A percentile compares a stretch with the other conserved stretches of the same genome.
Evolutionary conservation across 768 basidiomycete species (phyloP).

Genomic region (Leccinum subtestaceum): DNA sequence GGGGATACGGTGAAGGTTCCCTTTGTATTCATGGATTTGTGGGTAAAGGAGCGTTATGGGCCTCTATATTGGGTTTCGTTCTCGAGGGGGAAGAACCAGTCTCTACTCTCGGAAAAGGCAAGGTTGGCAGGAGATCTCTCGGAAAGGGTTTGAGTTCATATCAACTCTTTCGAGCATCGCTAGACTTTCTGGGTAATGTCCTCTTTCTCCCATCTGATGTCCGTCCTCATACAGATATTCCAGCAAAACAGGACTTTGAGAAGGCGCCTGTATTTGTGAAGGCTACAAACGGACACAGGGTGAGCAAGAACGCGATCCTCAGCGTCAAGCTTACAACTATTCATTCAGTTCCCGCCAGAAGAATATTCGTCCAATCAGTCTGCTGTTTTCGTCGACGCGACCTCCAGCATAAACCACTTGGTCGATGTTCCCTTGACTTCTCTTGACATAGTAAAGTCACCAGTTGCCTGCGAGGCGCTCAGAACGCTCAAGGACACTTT

Average conservation of each 20-base stretch:
- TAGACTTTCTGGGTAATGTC: conserved; percentile 77
- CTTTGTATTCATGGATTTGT: conserved; percentile 70
- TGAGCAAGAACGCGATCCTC: conserved; percentile 27
- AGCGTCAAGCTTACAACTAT: not conserved
- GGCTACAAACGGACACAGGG: conserved; percentile 50
- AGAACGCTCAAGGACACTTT: not conserved
- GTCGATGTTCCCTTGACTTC: conserved; percentile 74
- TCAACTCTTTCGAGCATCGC: conserved; percentile 80
- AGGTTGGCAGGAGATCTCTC: conserved; percentile 48
- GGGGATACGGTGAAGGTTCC: conserved; percentile 67
- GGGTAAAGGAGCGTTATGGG: conserved; percentile 67
- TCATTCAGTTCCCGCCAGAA: conserved; percentile 52
- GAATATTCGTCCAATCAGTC: conserved; percentile 51
- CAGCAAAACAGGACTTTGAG: conserved; percentile 72
- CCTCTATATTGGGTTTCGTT: conserved; percentile 54
- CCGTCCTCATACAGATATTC: conserved; percentile 9
- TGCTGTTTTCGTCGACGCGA: conserved; percentile 75
- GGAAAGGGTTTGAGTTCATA: conserved; percentile 87
- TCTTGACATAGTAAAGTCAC: conserved; percentile 61
- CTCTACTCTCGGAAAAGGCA: conserved; percentile 21
- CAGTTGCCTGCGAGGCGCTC: not conserved
- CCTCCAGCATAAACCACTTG: conserved; percentile 74
- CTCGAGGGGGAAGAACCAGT: conserved; percentile 64
- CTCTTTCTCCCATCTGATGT: not conserved
- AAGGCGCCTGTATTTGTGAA: conserved; percentile 59